Percentiles rank a stretch among this genome's conserved stretches.
Conservation (phyloP, 805 yeast species). For the Suhomyces sp. region DNA sequence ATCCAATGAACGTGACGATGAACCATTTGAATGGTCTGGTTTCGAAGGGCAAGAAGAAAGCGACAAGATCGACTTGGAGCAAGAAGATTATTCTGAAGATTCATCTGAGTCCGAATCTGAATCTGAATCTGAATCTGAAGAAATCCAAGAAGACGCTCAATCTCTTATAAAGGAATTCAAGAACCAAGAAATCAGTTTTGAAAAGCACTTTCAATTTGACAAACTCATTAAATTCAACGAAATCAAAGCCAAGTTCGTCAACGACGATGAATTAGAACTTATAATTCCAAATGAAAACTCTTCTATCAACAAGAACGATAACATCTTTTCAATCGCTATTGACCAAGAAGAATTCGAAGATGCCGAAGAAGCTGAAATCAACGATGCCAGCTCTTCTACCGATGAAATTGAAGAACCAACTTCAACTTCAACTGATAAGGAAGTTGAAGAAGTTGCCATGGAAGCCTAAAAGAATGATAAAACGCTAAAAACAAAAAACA, state of each 20-base stretch:
- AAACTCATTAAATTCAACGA: conserved; percentile 36
- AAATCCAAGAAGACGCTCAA: conserved; percentile 40
- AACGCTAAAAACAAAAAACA: not conserved
- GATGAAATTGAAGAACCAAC: conserved; percentile 12
- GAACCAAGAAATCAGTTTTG: conserved; percentile 42
- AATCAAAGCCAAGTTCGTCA: conserved; percentile 38
- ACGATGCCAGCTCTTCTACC: too few species aligned
- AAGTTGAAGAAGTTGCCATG: conserved; percentile 7
- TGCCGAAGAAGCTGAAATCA: conserved; percentile 11
- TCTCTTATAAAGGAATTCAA: conserved; percentile 36
- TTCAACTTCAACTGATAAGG: not conserved
- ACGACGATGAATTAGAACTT: conserved; percentile 42
- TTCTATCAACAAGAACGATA: conserved; percentile 16
- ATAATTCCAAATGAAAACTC: conserved; percentile 37
- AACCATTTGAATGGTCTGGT: conserved; percentile 12
- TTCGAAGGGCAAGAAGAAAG: conserved; percentile 15
- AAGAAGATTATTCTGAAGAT: conserved; percentile 16
- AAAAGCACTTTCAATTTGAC: conserved; percentile 43
- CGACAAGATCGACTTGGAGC: conserved; percentile 13
- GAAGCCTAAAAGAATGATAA: conserved; percentile 5
- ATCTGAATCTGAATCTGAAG: conserved; percentile 32
- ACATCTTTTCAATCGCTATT: conserved; percentile 28
- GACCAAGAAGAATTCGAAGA: conserved; percentile 9
- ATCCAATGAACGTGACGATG: conserved; percentile 8
- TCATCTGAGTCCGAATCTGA: conserved; percentile 15